phyloP scores from a whole-genome alignment of 805 yeast species.

The Wickerhamiella dianesei region DNA sequence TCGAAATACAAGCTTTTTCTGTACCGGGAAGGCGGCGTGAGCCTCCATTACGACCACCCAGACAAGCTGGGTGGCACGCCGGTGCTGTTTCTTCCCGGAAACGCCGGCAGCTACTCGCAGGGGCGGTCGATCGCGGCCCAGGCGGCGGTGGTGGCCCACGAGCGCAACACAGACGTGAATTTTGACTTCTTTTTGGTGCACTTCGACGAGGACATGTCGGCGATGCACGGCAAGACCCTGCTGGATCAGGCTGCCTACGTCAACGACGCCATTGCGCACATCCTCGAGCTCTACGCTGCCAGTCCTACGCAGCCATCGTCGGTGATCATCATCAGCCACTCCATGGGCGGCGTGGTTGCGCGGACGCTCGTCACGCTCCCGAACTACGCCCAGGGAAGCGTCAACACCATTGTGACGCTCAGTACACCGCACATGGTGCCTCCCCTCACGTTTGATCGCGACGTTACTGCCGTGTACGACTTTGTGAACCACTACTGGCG shows the following conservation, averaged over 20 bases:
- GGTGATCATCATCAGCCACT: constrained; percentile 74
- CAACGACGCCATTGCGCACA: constrained; percentile 74
- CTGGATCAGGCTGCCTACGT: constrained; percentile 86
- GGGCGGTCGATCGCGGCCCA: constrained; percentile 86
- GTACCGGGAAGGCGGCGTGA: constrained; percentile 64
- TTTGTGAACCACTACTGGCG: constrained; percentile 73
- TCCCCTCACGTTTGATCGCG: constrained; percentile 89
- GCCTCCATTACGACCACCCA: constrained; percentile 8
- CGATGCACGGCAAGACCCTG: constrained; percentile 88
- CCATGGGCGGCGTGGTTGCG: constrained; percentile 96
- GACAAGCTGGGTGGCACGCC: constrained; percentile 64
- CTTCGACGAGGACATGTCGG: constrained; percentile 91
- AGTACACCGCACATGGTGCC: constrained; percentile 89
- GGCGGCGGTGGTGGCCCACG: constrained; percentile 42
- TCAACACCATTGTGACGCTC: constrained; percentile 71
- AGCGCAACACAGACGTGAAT: constrained; percentile 23
- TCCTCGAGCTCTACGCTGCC: constrained; percentile 48
- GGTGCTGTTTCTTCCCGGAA: constrained; percentile 88
- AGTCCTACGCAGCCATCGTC: constrained; percentile 38
- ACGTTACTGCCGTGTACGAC: constrained; percentile 59
- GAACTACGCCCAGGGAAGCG: constrained; percentile 55
- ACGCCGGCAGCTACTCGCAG: constrained; percentile 89
- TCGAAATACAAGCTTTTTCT: constrained; percentile 55
- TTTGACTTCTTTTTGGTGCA: constrained; percentile 85
- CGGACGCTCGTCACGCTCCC: constrained; percentile 70